Base-by-base conservation (phyloP, 2,329 filamentous ascomycete genomes). In the Ceratocystis ficicola region DNA sequence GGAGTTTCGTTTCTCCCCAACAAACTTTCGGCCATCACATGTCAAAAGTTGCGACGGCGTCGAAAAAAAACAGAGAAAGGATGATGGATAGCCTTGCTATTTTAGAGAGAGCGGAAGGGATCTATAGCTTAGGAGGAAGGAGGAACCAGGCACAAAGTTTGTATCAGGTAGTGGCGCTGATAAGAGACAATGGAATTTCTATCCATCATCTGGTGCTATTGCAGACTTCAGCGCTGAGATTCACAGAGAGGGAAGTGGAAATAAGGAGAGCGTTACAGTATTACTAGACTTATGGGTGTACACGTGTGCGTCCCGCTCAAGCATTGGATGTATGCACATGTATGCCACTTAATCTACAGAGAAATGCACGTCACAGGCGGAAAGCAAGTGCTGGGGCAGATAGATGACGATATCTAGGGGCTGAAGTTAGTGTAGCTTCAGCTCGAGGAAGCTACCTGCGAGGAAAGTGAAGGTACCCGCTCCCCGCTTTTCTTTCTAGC, bases 1-100 rank as follows among this genome's bases (percentile, higher is more conserved):
- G 8, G n/a, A 32, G 55, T 17, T 59, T 59, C 17, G 55, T 59
- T 59, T 59, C 55, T 59, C 55, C 55, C 55, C 55, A 59, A 59
- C 55, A 59, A 59, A 59, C 55, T 59, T 59, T 22, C n/a, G 2
- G 20, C 15, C 36, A 25, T 62, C 60, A 62, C 60, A 62, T 62
- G 55, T 36, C 55, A 59, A 32, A 62, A 44, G 36, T 15, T 10
- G 17, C 60, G 3, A 30, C 30, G 41, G 28, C 17, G 20, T 62
- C 20, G 10, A 20, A 20, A 8, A 12, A 12, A 22, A 52, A 25
- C 28, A 52, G 32, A 52, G 20, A 15, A 10, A 25, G 48, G n/a
- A 52, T 10, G 48, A 10, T 30, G 28, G 22, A n/a, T 28, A 20
- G 48, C 20, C 48, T 52, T 52, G 48, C 48, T 25, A 6, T 28